Evolutionary conservation across 202 grass and related monocot species (phyloP).

Genomic region (Carex arenaria): DNA sequence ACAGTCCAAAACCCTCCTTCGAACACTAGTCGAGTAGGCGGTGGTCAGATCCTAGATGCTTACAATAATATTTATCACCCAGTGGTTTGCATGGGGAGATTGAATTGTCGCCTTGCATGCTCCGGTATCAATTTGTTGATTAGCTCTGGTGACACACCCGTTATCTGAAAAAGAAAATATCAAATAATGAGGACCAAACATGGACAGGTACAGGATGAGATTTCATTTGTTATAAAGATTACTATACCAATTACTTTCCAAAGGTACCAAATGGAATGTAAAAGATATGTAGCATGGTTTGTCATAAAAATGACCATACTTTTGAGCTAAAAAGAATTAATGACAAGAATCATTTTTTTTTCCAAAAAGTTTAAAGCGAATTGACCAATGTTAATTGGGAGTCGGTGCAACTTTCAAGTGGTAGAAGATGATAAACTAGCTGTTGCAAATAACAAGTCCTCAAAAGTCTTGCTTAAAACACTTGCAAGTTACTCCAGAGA

Average conservation of each 20-base stretch:
- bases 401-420: not conserved
- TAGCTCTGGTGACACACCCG: conserved; percentile 41
- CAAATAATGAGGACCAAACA: not conserved
- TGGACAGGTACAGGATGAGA: not conserved
- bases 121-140: conserved; percentile 55
- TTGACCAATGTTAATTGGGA: not conserved
- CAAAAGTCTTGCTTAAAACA: not conserved
- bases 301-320: not conserved
- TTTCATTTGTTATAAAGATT: not conserved
- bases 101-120: conserved; percentile 42
- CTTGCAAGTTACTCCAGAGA: not conserved
- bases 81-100: conserved; percentile 13
- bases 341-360: not conserved
- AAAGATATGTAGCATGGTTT: not conserved
- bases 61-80: conserved; percentile 25
- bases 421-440: not conserved
- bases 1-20: conserved; percentile 4
- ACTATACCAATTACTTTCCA: not conserved
- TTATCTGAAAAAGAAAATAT: conserved; percentile 30
- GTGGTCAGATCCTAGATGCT: conserved; percentile 24
- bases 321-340: not conserved
- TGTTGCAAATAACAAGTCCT: not conserved
- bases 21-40: conserved; percentile 15
- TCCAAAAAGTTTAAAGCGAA: not conserved
- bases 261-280: not conserved